These are phyloP conservation scores for Sicyos baderoa DNA, from an alignment of 306 rosid genomes.

Conservation along the genomic window DNA sequence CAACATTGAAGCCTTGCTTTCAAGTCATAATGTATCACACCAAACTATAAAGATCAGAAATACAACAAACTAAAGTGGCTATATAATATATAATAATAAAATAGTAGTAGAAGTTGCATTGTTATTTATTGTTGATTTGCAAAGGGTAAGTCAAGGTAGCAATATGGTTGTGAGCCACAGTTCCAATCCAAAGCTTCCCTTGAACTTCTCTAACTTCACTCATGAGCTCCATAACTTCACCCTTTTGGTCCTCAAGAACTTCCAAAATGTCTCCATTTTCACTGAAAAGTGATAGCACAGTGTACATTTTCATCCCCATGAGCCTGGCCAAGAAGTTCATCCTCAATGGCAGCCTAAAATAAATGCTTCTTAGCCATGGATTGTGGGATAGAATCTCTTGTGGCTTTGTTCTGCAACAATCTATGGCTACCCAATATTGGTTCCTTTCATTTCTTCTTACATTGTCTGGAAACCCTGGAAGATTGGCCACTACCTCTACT, in stretches of 20 bases:
- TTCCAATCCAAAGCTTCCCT: constrained; percentile 90
- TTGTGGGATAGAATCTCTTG: constrained; percentile 61
- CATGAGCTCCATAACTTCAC: constrained; percentile 67
- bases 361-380: constrained; percentile 70
- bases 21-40: too few relatives aligned
- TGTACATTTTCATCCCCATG: constrained; percentile 88
- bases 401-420: constrained; percentile 68
- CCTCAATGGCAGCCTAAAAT: constrained; percentile 61
- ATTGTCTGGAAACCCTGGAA: constrained; percentile 91
- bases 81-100: too few relatives aligned
- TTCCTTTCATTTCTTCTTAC: constrained; percentile 67
- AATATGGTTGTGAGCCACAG: constrained; percentile 88
- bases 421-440: constrained; percentile 85
- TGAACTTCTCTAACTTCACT: constrained; percentile 71
- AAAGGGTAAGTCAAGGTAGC: constrained; percentile 71
- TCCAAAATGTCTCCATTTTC: constrained; percentile 62
- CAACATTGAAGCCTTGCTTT: too few relatives aligned
- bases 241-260: constrained; percentile 70
- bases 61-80: too few relatives aligned
- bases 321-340: constrained; percentile 55
- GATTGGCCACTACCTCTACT: constrained; percentile 45
- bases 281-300: constrained; percentile 48
- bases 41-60: not conserved
- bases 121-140: not conserved
- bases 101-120: too few relatives aligned